phyloP scores from a whole-genome alignment of 306 rosid genomes.

The Prunus salicina region DNA sequence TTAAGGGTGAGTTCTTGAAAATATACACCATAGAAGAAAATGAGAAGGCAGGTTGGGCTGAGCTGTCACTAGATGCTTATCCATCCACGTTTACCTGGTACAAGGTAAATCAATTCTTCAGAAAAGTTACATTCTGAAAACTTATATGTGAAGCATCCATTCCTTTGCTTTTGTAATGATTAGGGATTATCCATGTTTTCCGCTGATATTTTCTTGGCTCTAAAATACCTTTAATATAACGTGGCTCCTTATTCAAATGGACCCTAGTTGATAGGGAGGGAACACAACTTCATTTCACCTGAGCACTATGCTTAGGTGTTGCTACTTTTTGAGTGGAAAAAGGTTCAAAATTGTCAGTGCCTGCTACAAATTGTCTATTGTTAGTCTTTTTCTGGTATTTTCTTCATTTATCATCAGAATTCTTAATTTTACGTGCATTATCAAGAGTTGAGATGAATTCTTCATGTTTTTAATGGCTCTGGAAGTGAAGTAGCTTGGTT shows the following conservation, averaged over 20 bases:
- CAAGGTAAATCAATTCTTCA: constrained; percentile 55
- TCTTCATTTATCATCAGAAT: too few species aligned
- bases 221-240: background rate
- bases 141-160: background rate
- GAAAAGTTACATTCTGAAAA: constrained; percentile 16
- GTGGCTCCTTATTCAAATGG: background rate
- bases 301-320: background rate
- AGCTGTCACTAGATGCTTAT: constrained; percentile 46
- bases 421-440: too few species aligned
- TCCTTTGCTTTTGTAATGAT: background rate
- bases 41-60: constrained; percentile 64
- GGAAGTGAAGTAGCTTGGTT: too few species aligned
- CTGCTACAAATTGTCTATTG: background rate
- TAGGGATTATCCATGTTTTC: background rate
- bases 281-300: background rate
- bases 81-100: constrained; percentile 86
- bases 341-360: background rate
- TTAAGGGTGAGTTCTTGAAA: constrained; percentile 67
- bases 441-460: too few species aligned
- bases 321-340: background rate
- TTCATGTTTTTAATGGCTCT: too few species aligned
- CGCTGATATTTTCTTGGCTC: background rate
- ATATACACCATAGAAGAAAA: constrained; percentile 51
- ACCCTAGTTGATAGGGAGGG: background rate
- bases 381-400: background rate